Percentiles rank a stretch among this genome's conserved stretches.
phyloP scores from a whole-genome alignment of 805 yeast species.

The Candida rishiriensis region DNA sequence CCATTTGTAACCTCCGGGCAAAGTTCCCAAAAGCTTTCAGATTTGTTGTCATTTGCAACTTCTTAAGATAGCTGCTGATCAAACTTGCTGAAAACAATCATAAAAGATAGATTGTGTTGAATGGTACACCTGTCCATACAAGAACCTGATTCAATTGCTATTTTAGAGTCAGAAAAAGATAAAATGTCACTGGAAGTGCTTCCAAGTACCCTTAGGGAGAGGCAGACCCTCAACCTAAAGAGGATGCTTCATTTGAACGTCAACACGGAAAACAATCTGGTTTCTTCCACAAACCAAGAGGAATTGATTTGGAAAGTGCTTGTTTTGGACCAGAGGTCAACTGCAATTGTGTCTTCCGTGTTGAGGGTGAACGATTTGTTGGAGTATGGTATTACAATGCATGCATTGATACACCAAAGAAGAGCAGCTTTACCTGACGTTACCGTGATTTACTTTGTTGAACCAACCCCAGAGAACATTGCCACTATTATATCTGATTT shows the following conservation, averaged over 20 bases:
- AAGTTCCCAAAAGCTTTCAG: too few species aligned
- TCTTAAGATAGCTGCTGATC: too few species aligned
- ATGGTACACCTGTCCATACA: too few species aligned
- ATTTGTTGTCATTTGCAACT: too few species aligned
- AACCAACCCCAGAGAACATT: constrained; percentile 79
- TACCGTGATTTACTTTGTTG: constrained; percentile 88
- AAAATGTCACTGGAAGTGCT: constrained; percentile 15
- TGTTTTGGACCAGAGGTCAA: constrained; percentile 74
- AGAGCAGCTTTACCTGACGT: constrained; percentile 90
- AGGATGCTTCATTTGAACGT: constrained; percentile 84
- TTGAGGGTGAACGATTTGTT: constrained; percentile 86
- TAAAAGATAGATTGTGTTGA: too few species aligned
- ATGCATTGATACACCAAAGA: constrained; percentile 63
- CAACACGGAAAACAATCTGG: constrained; percentile 56
- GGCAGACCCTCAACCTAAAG: constrained; percentile 46
- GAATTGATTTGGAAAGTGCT: constrained; percentile 89
- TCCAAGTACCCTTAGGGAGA: constrained; percentile 22
- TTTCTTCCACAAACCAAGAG: constrained; percentile 48
- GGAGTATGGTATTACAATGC: constrained; percentile 89
- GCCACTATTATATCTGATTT: constrained; percentile 67
- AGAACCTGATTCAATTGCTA: too few species aligned
- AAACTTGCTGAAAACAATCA: too few species aligned
- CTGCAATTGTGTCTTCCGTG: constrained; percentile 86
- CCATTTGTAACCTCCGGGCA: too few species aligned
- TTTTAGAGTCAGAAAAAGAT: too few species aligned